Percentiles rank a stretch among this genome's conserved stretches.
Conservation (phyloP, 192 early-diverging fungal species). For the Geosiphon pyriformis region DNA sequence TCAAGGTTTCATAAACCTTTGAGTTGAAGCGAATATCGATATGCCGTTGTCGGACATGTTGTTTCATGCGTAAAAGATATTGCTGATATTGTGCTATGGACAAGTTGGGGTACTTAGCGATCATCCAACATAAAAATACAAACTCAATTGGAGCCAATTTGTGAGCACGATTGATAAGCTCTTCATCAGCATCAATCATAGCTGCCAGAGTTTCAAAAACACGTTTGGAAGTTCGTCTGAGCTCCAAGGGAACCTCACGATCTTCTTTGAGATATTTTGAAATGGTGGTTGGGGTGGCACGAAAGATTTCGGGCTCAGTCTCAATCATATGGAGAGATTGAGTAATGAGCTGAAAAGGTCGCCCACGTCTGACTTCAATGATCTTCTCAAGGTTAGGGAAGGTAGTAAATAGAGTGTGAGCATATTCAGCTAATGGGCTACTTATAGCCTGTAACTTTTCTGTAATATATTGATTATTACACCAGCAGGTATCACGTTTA, state of each 20-base stretch:
- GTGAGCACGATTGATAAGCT: conserved; percentile 19
- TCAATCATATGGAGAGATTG: conserved; percentile 26
- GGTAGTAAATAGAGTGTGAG: conserved; percentile 11
- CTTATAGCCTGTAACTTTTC: conserved; percentile 28
- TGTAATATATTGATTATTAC: background rate
- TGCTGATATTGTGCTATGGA: conserved; percentile 6
- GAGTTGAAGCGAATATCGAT: background rate
- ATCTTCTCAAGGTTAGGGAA: conserved; percentile 9
- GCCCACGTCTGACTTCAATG: conserved; percentile 18
- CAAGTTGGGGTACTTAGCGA: conserved; percentile 6
- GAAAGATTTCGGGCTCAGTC: conserved; percentile 12
- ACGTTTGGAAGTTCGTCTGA: background rate
- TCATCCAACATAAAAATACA: conserved; percentile 18
- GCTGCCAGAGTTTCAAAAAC: conserved; percentile 12
- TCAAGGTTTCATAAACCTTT: background rate
- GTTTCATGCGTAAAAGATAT: background rate
- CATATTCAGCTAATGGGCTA: conserved; percentile 25
- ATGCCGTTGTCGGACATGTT: background rate
- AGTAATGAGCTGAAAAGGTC: conserved; percentile 22
- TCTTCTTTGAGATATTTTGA: conserved; percentile 18
- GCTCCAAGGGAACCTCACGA: conserved; percentile 11
- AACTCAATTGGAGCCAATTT: conserved; percentile 21
- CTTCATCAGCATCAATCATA: conserved; percentile 20
- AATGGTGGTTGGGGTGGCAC: conserved; percentile 14
- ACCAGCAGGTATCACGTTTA: too few species aligned